Evolutionary conservation across 192 early-diverging fungal species (phyloP).

Genomic region (Pilobolus umbonatus): DNA sequence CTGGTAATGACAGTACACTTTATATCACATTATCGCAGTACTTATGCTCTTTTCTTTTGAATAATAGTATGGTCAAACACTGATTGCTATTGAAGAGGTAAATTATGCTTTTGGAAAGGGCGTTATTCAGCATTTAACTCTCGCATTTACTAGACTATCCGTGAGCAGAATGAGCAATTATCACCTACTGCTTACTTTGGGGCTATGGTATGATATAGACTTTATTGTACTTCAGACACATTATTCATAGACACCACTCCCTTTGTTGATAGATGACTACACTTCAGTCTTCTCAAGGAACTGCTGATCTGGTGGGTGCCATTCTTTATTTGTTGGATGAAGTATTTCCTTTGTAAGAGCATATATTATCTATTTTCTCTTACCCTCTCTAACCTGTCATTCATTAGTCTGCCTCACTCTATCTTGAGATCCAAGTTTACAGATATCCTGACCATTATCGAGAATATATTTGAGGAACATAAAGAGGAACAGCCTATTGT

Average conservation of each 20-base stretch:
- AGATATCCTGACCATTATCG: slow-evolving; percentile 58
- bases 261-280: slow-evolving; percentile 46
- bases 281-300: slow-evolving; percentile 33
- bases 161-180: slow-evolving; percentile 63
- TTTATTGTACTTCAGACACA: background rate
- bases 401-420: slow-evolving; percentile 41
- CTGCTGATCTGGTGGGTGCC: slow-evolving; percentile 46
- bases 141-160: slow-evolving; percentile 61
- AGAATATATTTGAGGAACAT: slow-evolving; percentile 57
- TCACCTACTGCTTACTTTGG: slow-evolving; percentile 88
- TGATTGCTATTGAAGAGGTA: slow-evolving; percentile 68
- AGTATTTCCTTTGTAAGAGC: slow-evolving; percentile 62
- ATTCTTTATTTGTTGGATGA: slow-evolving; percentile 79
- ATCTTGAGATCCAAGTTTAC: slow-evolving; percentile 62
- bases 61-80: slow-evolving; percentile 54
- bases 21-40: background rate
- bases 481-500: slow-evolving; percentile 70
- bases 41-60: background rate
- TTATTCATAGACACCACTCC: slow-evolving; percentile 8
- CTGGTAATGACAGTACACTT: slow-evolving; percentile 35
- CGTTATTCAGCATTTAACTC: background rate
- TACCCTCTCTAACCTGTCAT: background rate
- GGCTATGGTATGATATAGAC: slow-evolving; percentile 53
- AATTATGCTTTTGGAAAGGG: background rate
- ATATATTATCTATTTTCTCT: background rate